Percentiles rank a stretch among this genome's conserved stretches.
Evolutionary conservation across 257 asterid genomes (phyloP).

Genomic region (Solanum sitiens): DNA sequence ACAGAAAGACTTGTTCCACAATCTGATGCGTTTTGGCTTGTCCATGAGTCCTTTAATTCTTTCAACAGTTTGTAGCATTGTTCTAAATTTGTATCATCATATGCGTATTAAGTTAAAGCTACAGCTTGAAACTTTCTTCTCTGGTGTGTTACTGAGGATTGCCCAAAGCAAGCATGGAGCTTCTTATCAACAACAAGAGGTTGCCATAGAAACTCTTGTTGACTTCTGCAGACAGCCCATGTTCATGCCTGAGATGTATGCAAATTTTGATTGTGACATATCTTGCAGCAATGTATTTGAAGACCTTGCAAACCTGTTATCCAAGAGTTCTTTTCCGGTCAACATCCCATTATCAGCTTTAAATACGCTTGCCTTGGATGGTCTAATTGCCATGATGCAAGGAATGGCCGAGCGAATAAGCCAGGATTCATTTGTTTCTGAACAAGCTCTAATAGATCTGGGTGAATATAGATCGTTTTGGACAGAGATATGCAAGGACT

Average conservation of each 20-base stretch:
- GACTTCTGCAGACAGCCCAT: constrained; percentile 87
- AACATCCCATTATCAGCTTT: constrained; percentile 70
- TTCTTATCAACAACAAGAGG: constrained; percentile 89
- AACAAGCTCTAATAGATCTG: constrained; percentile 24
- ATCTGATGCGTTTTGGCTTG: constrained; percentile 84
- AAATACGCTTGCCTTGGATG: constrained; percentile 83
- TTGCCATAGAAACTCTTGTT: constrained; percentile 86
- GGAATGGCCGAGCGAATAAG: constrained; percentile 75
- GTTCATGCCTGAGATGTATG: constrained; percentile 72
- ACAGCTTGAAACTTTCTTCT: constrained; percentile 77
- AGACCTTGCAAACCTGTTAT: constrained; percentile 64
- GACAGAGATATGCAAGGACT: constrained; percentile 57
- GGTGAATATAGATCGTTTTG: constrained; percentile 58
- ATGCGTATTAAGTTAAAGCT: constrained; percentile 63
- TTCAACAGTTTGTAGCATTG: constrained; percentile 86
- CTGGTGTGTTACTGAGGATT: constrained; percentile 66
- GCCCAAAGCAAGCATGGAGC: constrained; percentile 72
- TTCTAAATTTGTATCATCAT: constrained; percentile 84
- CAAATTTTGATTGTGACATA: constrained; percentile 82
- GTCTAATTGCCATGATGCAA: constrained; percentile 69
- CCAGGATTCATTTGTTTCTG: constrained; percentile 34
- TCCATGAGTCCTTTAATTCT: constrained; percentile 87
- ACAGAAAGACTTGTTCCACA: constrained; percentile 76
- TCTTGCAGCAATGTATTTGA: constrained; percentile 74
- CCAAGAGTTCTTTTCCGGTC: constrained; percentile 86